Base-by-base conservation (phyloP, 2,329 filamentous ascomycete genomes). In the Leptographium wingfieldii region DNA sequence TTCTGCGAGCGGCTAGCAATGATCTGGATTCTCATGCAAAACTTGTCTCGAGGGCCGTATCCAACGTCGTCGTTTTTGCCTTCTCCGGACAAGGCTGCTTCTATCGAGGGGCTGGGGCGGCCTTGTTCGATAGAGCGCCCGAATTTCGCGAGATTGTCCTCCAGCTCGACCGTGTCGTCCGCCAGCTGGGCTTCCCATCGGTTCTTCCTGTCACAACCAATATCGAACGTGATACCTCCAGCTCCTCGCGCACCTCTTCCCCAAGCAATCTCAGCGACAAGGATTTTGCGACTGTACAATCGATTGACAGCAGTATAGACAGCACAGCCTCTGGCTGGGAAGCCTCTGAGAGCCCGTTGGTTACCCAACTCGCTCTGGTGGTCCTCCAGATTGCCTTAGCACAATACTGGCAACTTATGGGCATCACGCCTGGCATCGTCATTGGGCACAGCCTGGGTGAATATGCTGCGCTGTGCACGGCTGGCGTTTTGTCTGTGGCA, bases 401-500 rank as follows among this genome's bases (percentile, higher is more conserved):
- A 6, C 67, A 68, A 22, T 66, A 73, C 0, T 80, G 76, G 12
- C 66, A 69, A 3, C 69, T 66, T 43, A 65, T 73, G 1, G 76
- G 76, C 0, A 63, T 80, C 16, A 64, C 63, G 10, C 76, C 77
- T 10, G 71, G 74, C 46, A 76, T 70, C 1, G 76, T 79, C 3
- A 64, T 79, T 3, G 77, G 77, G 5, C 77, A 78, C 62, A 85
- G 81, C 63, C 72, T 86, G 22, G 82, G 82, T 53, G 82, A 85
- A 67, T 85, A 84, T 67, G 82, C 82, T 31, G 83, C 83, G 29
- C 75, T 86, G 0, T 73, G 81, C 59, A 76, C 80, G 14, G 80
- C 83, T 53, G 84, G 82, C 29, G 81, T 86, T n/a, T 72, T 87
- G n/a, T 83, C 82, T 0, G 79, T 77, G 19, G 74, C 74, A 38